phyloP scores from a whole-genome alignment of 306 rosid genomes.

The Glycyrrhiza uralensis region DNA sequence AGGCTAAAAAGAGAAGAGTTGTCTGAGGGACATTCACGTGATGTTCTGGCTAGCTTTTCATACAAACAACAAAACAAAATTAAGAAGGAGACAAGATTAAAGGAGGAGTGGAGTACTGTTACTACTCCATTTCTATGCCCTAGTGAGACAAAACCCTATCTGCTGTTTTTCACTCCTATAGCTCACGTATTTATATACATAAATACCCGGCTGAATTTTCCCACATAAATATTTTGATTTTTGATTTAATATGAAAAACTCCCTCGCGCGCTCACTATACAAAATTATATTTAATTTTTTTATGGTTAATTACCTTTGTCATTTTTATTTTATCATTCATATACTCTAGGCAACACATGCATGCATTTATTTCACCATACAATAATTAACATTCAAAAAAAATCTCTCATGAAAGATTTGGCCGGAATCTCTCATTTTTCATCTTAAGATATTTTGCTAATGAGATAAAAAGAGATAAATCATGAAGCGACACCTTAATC shows the following conservation, averaged over 20 bases:
- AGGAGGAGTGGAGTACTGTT: slow-evolving; percentile 45
- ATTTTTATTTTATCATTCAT: no score
- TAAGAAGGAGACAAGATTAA: slow-evolving; percentile 48
- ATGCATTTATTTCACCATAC: no score
- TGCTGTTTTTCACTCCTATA: slow-evolving; percentile 22
- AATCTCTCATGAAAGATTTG: no score
- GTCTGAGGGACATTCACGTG: slow-evolving; percentile 60
- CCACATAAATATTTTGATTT: not conserved
- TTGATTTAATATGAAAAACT: not conserved
- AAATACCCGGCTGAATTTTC: not conserved
- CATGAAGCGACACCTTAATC: no score
- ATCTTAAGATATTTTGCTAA: no score
- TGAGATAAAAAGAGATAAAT: no score
- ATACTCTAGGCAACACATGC: no score
- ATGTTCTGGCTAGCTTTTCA: slow-evolving; percentile 31
- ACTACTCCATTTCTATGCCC: slow-evolving; percentile 42
- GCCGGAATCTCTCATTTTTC: no score
- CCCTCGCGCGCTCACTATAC: no score
- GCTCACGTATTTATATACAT: not conserved
- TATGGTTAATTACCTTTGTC: no score
- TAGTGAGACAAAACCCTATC: slow-evolving; percentile 41
- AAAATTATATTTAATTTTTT: no score
- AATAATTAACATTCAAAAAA: no score
- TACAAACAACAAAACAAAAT: slow-evolving; percentile 30
- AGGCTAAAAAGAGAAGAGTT: slow-evolving; percentile 28